Evolutionary conservation across 371 early-diverging fungal species (phyloP).

Genomic region (Apophysomyces elegans): DNA sequence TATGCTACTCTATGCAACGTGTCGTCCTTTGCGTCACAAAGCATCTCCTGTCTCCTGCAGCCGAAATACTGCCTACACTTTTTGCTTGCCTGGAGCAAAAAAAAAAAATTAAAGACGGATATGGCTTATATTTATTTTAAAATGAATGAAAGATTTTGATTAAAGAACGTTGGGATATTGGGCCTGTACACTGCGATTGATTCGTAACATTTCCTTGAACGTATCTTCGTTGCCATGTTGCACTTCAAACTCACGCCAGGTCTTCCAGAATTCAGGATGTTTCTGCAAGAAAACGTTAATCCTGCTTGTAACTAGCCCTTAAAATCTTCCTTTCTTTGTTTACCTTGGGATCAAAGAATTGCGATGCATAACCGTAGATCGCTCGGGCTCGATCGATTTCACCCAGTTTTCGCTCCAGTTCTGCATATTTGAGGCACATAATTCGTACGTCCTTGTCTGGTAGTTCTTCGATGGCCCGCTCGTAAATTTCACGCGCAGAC

Average conservation of each 20-base stretch:
- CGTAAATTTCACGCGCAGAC: constrained; percentile 89
- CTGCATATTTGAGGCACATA: constrained; percentile 84
- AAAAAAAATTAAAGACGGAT: too few relatives aligned
- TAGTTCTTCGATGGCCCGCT: constrained; percentile 86
- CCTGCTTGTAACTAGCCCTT: neutral
- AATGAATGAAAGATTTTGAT: neutral
- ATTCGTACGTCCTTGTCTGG: constrained; percentile 83
- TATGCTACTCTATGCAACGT: too few relatives aligned
- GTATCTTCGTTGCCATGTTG: constrained; percentile 97
- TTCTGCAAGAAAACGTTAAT: constrained; percentile 36
- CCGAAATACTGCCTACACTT: too few relatives aligned
- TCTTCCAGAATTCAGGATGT: constrained; percentile 81
- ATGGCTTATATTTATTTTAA: too few relatives aligned
- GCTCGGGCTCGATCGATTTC: constrained; percentile 97
- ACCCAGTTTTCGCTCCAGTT: constrained; percentile 88
- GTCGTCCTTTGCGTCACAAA: too few relatives aligned
- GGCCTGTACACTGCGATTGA: constrained; percentile 79
- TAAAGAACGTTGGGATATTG: constrained; percentile 42
- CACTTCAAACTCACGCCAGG: constrained; percentile 97
- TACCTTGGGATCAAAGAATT: constrained; percentile 88
- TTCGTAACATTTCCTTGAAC: constrained; percentile 96
- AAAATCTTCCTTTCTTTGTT: constrained; percentile 5
- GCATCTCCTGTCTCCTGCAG: too few relatives aligned
- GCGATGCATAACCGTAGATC: constrained; percentile 86
- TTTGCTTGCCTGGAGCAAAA: too few relatives aligned